These are phyloP conservation scores for Solanum hybrid DNA, from an alignment of 305 asterid species.

Conservation along the genomic window DNA sequence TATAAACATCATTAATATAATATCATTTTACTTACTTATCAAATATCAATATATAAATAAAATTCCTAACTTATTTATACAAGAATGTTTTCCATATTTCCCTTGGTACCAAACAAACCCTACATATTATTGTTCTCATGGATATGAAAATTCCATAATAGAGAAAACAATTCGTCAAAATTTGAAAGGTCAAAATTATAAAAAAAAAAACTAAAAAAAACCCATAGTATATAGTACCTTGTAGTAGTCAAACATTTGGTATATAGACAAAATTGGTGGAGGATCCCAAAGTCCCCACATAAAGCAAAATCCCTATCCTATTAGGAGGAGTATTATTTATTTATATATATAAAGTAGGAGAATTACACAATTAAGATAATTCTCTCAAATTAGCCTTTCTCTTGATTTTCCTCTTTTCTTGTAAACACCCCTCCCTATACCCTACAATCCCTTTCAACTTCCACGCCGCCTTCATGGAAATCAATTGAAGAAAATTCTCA, in stretches of 20 bases:
- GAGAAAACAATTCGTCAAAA: not conserved
- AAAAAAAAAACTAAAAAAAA: too few species aligned
- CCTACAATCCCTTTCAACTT: not conserved
- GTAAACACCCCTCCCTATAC: not conserved
- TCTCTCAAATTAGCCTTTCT: not conserved
- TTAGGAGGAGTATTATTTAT: not conserved
- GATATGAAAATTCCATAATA: not conserved
- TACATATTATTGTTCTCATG: not conserved
- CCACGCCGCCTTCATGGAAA: conserved; percentile 5
- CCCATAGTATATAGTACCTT: not conserved
- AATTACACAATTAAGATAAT: not conserved
- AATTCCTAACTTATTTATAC: not conserved
- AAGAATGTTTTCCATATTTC: too few species aligned
- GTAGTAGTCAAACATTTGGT: not conserved
- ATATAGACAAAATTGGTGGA: not conserved
- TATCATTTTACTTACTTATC: too few species aligned
- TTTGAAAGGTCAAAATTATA: not conserved
- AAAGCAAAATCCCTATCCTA: not conserved
- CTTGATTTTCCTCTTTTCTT: not conserved
- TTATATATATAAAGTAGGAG: not conserved
- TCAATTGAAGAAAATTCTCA: not conserved
- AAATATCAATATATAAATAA: too few species aligned
- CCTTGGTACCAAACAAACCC: not conserved
- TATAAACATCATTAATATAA: too few species aligned
- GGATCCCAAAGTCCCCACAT: not conserved